phyloP scores from a whole-genome alignment of 805 yeast species.

The Yamadazyma akitaensis region DNA sequence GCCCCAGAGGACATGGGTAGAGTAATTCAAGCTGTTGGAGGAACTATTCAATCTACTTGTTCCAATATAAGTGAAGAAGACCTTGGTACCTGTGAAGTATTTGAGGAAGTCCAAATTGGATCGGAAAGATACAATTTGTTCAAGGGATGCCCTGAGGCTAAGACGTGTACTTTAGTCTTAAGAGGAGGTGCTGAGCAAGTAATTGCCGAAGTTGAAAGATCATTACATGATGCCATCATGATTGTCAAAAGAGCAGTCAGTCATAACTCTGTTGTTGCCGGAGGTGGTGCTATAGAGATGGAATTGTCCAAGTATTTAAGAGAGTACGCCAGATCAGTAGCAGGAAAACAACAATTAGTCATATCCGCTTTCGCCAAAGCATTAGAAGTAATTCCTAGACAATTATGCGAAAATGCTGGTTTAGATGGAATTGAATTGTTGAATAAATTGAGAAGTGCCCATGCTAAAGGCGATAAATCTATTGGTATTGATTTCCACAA shows the following conservation, averaged over 20 bases:
- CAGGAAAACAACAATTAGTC: constrained; percentile 94
- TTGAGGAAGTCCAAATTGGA: constrained; percentile 95
- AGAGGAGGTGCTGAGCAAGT: constrained; percentile 99
- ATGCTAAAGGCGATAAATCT: constrained; percentile 90
- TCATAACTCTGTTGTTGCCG: constrained; percentile 87
- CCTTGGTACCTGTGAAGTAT: constrained; percentile 78
- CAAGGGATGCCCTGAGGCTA: constrained; percentile 87
- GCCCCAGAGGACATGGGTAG: constrained; percentile 86
- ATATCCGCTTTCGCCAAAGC: constrained; percentile 93
- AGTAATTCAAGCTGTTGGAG: constrained; percentile 92
- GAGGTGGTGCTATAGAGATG: constrained; percentile 99
- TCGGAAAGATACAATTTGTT: constrained; percentile 92
- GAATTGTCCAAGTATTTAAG: constrained; percentile 86
- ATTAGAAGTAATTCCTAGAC: constrained; percentile 93
- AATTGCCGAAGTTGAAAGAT: constrained; percentile 95
- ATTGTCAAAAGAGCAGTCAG: constrained; percentile 92
- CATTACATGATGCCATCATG: constrained; percentile 97
- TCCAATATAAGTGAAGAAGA: constrained; percentile 66
- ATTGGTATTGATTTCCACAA: constrained; percentile 88
- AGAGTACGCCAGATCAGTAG: constrained; percentile 80
- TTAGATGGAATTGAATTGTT: constrained; percentile 94
- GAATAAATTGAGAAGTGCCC: constrained; percentile 87
- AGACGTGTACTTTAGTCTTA: constrained; percentile 87
- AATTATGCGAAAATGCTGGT: constrained; percentile 98
- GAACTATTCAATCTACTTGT: constrained; percentile 72